Percentiles rank a stretch among this genome's conserved stretches.
These are phyloP conservation scores for Globisporangium mamillatum DNA, from an alignment of 352 stramenopile genomes.

Conservation along the genomic window DNA sequence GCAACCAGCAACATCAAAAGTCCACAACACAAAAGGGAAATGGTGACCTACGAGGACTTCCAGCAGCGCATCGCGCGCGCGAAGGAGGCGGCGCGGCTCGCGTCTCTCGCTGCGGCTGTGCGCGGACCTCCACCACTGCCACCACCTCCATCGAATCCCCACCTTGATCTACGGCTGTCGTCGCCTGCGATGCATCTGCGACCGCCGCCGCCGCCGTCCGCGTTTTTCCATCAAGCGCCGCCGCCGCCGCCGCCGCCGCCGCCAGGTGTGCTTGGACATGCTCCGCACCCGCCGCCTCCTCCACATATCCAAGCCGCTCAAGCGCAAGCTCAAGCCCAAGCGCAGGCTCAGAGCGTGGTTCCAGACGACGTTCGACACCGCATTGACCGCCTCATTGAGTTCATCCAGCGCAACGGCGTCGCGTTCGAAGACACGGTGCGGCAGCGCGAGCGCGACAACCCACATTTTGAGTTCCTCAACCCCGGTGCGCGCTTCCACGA, in stretches of 20 bases:
- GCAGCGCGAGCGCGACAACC: constrained; percentile 47
- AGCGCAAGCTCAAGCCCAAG: background rate
- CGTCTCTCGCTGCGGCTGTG: constrained; percentile 38
- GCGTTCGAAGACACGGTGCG: constrained; percentile 49
- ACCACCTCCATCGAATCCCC: background rate
- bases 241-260: constrained; percentile 14
- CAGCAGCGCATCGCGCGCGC: constrained; percentile 53
- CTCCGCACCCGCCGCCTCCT: constrained; percentile 1
- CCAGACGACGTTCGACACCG: constrained; percentile 43
- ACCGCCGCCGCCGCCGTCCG: constrained; percentile 12
- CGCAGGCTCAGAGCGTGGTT: constrained; percentile 10
- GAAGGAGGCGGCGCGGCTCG: constrained; percentile 49
- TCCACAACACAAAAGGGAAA: background rate
- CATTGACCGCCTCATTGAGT: constrained; percentile 60
- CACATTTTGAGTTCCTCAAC: constrained; percentile 52
- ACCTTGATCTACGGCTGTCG: background rate
- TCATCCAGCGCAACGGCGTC: constrained; percentile 51
- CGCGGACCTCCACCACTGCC: constrained; percentile 15
- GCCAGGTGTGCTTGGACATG: background rate
- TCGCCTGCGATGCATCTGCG: constrained; percentile 2
- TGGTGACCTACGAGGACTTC: constrained; percentile 26
- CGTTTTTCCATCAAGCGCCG: constrained; percentile 16
- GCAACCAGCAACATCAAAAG: background rate
- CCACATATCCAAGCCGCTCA: constrained; percentile 3
- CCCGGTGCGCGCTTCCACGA: constrained; percentile 39